Base-by-base conservation (phyloP, 371 early-diverging fungal species). In the Lichtheimia hyalospora region DNA sequence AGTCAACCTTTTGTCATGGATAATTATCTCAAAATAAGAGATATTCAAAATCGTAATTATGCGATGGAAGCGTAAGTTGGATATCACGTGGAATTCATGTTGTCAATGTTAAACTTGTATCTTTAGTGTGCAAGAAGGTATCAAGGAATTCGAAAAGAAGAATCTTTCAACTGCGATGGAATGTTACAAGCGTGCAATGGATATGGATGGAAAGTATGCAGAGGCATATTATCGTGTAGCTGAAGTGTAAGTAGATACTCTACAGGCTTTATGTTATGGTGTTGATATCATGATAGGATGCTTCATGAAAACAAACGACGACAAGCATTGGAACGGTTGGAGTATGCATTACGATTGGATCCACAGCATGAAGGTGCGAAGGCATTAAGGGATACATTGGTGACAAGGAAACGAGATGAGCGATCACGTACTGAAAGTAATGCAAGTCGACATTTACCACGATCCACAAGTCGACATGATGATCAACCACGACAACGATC, bases 181-280 rank as follows among this genome's bases (percentile, higher is more conserved):
- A 7, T 70, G 58, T 58, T 79, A 76, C 50, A 74, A 76, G 48
- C 63, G 80, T n/a, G 77, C 77, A 39, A 54, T 76, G 28, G 77
- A 79, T 42, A 79, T 79, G 80, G 80, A 79, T 52, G 73, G 77
- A 8, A 74, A 74, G 64, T 79, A 74, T 59, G 73, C 80, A n/a
- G 77, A 79, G 48, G 77, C 68, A 0, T 76, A 75, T 77, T 76
- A 63, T 49, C 79, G 73, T 54, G 73, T 73, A 13, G 71, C 72
- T 49, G 75, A 79, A 68, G 64, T 67, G 79, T 79, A 75, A 69
- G 43, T 27, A 0, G 2, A 25, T 2, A 6, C 27, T 40, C 6
- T 27, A 48, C 20, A 18, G n/a, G 13, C 13, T 55, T 10, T 34
- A 34, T 34, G 6, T 28, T 7, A 23, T 25, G 7, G 21, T 46